Evolutionary conservation across 176 grass and related monocot genomes (phyloP).

Genomic region (Olyra latifolia): DNA sequence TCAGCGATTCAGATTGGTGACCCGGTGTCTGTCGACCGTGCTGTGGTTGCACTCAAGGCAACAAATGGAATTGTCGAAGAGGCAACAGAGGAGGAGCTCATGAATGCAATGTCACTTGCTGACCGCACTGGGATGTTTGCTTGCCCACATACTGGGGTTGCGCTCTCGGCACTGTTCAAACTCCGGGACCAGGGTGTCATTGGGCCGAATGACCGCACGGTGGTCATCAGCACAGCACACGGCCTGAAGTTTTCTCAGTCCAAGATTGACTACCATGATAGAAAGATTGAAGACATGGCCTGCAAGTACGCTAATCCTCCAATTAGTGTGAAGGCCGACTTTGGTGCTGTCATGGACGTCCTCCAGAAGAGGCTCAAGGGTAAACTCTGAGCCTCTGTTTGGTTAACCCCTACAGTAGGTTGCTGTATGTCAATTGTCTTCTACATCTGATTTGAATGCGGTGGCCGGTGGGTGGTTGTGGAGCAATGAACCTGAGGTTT

Average conservation of each 20-base stretch:
- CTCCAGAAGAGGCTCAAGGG: conserved; percentile 84
- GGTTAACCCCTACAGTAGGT: background rate
- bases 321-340: conserved; percentile 78
- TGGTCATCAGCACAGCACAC: conserved; percentile 87
- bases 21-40: conserved; percentile 75
- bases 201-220: conserved; percentile 63
- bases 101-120: conserved; percentile 92
- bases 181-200: conserved; percentile 70
- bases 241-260: conserved; percentile 87
- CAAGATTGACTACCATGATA: conserved; percentile 90
- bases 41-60: conserved; percentile 57
- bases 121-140: conserved; percentile 97
- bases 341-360: conserved; percentile 89
- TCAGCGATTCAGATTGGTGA: conserved; percentile 89
- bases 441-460: conserved; percentile 19
- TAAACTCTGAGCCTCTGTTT: conserved; percentile 46
- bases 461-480: background rate
- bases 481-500: conserved; percentile 23
- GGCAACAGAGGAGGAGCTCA: conserved; percentile 90
- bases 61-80: conserved; percentile 88
- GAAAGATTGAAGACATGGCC: conserved; percentile 71
- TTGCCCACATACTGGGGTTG: conserved; percentile 91
- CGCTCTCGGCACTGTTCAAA: conserved; percentile 78
- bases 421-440: conserved; percentile 17
- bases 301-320: conserved; percentile 85